Percentiles rank a stretch among this genome's conserved stretches.
Evolutionary conservation across 73 alveolate species (phyloP).

Genomic region (Durusdinium trenchii): DNA sequence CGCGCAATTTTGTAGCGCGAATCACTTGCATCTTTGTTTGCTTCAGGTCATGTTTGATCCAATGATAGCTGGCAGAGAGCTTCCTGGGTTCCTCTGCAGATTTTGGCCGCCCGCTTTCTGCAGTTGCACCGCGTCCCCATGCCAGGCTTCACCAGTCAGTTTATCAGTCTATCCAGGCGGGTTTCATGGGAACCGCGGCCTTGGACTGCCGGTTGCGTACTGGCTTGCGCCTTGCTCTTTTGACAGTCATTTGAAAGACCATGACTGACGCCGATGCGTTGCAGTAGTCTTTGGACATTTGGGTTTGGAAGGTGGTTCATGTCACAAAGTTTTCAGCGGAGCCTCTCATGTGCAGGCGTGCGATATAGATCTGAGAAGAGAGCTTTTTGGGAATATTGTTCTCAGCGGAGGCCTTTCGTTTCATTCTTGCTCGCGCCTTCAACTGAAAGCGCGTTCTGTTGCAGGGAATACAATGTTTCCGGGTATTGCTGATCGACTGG

Average conservation of each 20-base stretch:
- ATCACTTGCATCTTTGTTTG: neutral
- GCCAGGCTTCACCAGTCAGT: conserved; percentile 82
- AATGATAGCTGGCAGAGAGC: conserved; percentile 95
- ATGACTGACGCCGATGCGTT: neutral
- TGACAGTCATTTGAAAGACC: neutral
- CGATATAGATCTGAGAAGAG: conserved; percentile 96
- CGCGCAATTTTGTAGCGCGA: neutral
- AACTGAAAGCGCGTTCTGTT: neutral
- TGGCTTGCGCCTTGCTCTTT: neutral
- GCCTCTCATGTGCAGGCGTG: conserved; percentile 53
- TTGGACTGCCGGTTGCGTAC: neutral
- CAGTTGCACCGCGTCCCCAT: neutral
- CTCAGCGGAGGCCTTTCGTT: conserved; percentile 95
- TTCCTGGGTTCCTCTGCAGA: conserved; percentile 58
- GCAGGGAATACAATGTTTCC: conserved; percentile 96
- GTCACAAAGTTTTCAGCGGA: neutral
- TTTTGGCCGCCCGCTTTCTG: neutral
- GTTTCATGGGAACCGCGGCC: neutral
- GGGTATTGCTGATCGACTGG: conserved; percentile 95
- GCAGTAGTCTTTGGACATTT: neutral
- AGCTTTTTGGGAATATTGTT: conserved; percentile 94
- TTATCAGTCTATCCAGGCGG: conserved; percentile 72
- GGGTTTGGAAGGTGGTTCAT: neutral
- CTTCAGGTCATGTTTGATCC: conserved; percentile 95
- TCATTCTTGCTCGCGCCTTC: neutral